Conservation (phyloP, 2,329 filamentous ascomycete genomes). For the Phyllosticta paracitricarpa region DNA sequence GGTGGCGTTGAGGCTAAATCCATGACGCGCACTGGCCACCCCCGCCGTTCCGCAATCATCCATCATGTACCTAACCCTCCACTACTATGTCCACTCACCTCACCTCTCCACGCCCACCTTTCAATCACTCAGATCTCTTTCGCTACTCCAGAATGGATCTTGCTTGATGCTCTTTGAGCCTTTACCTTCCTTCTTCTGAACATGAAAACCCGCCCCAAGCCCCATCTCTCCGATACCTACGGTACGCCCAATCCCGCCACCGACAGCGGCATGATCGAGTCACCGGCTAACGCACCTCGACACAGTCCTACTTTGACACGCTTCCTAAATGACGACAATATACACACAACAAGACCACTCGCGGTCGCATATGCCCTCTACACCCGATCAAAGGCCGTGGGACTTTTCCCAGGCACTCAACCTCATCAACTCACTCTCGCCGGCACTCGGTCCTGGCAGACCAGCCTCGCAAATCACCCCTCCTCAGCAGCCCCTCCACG, state of each 20-base stretch:
- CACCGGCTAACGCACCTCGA: not conserved
- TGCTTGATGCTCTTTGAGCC: not conserved
- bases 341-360: not conserved
- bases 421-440: constrained; percentile 26
- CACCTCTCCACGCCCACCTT: not conserved
- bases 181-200: not conserved
- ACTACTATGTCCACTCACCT: not conserved
- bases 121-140: not conserved
- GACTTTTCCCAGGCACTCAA: constrained; percentile 37
- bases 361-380: constrained; percentile 22
- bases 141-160: not conserved
- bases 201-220: not conserved
- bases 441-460: not conserved
- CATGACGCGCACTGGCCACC: not conserved
- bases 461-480: not conserved
- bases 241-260: not conserved
- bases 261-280: not conserved
- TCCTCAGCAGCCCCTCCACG: not conserved
- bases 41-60: not conserved
- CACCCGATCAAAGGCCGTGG: constrained; percentile 31
- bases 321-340: not conserved
- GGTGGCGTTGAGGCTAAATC: not conserved
- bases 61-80: not conserved
- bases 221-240: not conserved
- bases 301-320: not conserved